Percentiles rank a stretch among this genome's conserved stretches.
Conservation (phyloP, 176 grass and related monocot species). For the Eleusine indica region DNA sequence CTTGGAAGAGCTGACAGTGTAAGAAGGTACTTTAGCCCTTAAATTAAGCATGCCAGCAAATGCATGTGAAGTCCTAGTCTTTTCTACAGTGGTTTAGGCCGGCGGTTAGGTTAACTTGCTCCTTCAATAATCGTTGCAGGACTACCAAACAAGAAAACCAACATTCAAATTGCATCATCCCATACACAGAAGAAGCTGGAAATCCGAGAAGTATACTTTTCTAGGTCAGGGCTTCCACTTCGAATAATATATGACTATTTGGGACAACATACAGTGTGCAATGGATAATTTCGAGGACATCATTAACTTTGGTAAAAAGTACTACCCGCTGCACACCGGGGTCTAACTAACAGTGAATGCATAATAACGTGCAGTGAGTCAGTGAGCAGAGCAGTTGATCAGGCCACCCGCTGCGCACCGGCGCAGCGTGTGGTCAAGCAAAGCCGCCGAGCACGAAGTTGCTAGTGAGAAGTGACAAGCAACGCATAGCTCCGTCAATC, state of each 20-base stretch:
- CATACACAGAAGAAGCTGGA: neutral
- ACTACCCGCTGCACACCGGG: no score
- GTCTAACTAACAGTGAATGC: neutral
- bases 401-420: neutral
- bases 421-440: neutral
- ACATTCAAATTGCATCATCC: neutral
- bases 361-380: neutral
- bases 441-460: slow-evolving; percentile 20
- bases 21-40: slow-evolving; percentile 11
- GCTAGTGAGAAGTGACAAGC: neutral
- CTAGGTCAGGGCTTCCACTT: neutral
- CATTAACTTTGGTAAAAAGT: no score
- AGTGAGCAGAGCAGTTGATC: neutral
- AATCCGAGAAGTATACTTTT: neutral
- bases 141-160: neutral
- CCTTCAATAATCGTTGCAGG: neutral
- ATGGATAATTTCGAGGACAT: neutral
- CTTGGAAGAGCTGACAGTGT: neutral
- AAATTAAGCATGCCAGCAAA: slow-evolving; percentile 26
- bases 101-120: slow-evolving; percentile 9
- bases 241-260: neutral
- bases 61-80: slow-evolving; percentile 43
- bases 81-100: neutral
- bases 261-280: neutral
- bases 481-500: neutral